Evolutionary conservation across 768 basidiomycete species (phyloP).

Genomic region (Suillus occidentalis): DNA sequence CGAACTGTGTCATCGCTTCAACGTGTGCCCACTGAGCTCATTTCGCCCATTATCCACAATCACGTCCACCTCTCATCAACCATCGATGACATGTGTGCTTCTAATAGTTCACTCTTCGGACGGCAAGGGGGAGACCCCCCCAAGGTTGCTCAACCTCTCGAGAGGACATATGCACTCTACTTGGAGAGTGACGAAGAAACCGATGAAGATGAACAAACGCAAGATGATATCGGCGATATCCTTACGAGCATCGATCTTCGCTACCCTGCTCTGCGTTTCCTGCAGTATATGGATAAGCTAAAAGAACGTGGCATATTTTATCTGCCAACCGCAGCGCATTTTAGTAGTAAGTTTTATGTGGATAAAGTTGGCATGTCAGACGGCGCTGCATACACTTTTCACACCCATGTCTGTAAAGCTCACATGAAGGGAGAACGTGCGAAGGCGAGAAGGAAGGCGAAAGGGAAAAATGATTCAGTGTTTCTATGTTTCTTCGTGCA

Average conservation of each 20-base stretch:
- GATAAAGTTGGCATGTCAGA: background rate
- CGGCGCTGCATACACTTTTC: background rate
- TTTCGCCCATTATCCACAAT: background rate
- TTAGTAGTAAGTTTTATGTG: background rate
- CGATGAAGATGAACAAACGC: background rate
- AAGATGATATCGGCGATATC: background rate
- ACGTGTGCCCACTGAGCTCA: background rate
- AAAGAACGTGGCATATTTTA: background rate
- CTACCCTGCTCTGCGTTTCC: background rate
- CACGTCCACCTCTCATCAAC: background rate
- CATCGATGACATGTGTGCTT: background rate
- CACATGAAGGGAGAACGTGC: background rate
- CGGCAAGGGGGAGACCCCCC: background rate
- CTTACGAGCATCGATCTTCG: background rate
- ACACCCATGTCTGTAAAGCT: background rate
- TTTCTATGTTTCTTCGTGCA: too few species aligned
- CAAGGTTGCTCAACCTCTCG: background rate
- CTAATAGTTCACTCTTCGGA: background rate
- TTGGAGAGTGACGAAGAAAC: background rate
- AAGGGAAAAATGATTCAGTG: too few species aligned
- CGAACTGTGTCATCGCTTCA: background rate
- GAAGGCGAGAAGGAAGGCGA: background rate
- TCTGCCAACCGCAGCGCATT: background rate
- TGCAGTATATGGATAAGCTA: background rate
- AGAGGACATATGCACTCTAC: background rate